Evolutionary conservation across 495 filamentous ascomycete species (phyloP).

Genomic region (Hypomontagnella submonticulosa): DNA sequence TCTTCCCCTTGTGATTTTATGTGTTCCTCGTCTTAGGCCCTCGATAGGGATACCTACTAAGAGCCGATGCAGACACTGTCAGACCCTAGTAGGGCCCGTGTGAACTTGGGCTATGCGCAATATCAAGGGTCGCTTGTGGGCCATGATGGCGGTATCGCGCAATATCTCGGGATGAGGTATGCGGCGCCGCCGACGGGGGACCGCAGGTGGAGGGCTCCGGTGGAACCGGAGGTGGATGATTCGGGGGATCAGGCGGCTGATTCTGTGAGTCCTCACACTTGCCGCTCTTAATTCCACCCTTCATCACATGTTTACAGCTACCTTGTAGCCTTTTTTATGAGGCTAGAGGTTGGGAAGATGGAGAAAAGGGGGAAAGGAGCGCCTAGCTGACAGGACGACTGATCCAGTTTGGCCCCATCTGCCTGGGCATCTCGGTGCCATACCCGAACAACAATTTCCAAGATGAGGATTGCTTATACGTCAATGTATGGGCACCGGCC

Average conservation of each 20-base stretch:
- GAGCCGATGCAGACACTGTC: conserved; percentile 11
- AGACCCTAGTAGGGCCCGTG: conserved; percentile 23
- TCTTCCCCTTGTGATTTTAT: no score
- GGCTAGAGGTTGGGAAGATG: background rate
- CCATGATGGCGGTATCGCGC: conserved; percentile 48
- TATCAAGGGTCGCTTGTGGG: conserved; percentile 52
- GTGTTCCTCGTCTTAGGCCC: no score
- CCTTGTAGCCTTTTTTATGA: background rate
- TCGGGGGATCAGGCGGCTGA: conserved; percentile 41
- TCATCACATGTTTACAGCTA: background rate
- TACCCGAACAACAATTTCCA: conserved; percentile 51
- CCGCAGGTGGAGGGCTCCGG: conserved; percentile 55
- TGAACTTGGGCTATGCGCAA: conserved; percentile 58
- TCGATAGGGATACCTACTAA: background rate
- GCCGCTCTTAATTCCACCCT: background rate
- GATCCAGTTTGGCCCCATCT: conserved; percentile 58
- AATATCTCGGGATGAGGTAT: conserved; percentile 59
- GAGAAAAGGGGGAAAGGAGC: background rate
- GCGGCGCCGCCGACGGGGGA: conserved; percentile 55
- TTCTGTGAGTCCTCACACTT: conserved; percentile 28
- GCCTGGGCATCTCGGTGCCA: conserved; percentile 58
- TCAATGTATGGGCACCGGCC: conserved; percentile 76
- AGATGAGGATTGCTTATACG: conserved; percentile 79
- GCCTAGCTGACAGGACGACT: conserved; percentile 3
- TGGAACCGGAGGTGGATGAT: conserved; percentile 39